Percentiles rank a stretch among this genome's conserved stretches.
Evolutionary conservation across 345 rosid genomes (phyloP).

Genomic region (Eucalyptus pumila): DNA sequence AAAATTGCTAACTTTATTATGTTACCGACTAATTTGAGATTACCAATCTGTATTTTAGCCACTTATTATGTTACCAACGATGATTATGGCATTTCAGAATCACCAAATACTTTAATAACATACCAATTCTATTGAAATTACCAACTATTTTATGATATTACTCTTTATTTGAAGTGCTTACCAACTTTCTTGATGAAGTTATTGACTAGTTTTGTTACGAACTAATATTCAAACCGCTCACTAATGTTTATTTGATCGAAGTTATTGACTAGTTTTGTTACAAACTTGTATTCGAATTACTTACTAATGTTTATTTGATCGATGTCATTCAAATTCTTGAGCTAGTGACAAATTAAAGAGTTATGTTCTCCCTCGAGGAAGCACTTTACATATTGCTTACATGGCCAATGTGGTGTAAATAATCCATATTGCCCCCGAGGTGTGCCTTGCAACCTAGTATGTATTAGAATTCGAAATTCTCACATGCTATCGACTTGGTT

Average conservation of each 20-base stretch:
- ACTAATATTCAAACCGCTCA: neutral
- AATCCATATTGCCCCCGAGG: neutral
- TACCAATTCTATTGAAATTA: neutral
- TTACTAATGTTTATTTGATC: too few species aligned
- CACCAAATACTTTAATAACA: neutral
- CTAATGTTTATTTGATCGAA: neutral
- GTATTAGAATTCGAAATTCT: neutral
- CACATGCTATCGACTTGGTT: neutral
- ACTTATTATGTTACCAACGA: neutral
- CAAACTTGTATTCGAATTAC: neutral
- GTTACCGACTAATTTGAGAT: neutral
- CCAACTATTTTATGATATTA: neutral
- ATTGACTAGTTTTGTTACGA: neutral
- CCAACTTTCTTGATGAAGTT: neutral
- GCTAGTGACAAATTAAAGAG: neutral
- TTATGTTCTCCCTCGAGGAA: neutral
- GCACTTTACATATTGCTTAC: neutral
- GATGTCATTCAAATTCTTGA: neutral
- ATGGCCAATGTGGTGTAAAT: neutral
- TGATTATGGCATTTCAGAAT: neutral
- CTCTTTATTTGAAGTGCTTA: neutral
- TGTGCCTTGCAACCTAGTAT: neutral
- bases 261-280: neutral
- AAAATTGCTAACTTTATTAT: neutral
- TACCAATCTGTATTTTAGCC: neutral